Evolutionary conservation across 2,329 filamentous ascomycete genomes (phyloP).

Genomic region (Cordyceps cateniannulata): DNA sequence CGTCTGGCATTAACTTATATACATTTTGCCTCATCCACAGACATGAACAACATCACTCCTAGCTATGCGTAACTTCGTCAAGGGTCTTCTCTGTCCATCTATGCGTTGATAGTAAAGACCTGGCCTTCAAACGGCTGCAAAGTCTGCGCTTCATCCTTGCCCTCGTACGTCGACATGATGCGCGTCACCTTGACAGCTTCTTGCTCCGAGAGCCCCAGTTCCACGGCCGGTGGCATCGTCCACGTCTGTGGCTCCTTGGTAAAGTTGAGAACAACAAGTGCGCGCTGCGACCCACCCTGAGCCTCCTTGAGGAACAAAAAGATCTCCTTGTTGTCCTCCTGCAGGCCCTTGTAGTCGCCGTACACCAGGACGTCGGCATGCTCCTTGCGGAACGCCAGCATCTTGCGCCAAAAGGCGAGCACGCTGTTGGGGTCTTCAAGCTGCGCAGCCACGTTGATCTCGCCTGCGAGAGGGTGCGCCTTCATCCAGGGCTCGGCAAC

Average conservation of each 20-base stretch:
- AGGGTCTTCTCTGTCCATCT: too few species aligned
- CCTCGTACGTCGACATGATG: constrained; percentile 22
- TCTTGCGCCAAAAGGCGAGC: constrained; percentile 27
- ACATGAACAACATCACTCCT: too few species aligned
- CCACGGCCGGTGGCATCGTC: constrained; percentile 16
- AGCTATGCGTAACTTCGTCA: too few species aligned
- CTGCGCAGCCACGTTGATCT: constrained; percentile 54
- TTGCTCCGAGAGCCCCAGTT: constrained; percentile 16
- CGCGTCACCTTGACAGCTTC: constrained; percentile 18
- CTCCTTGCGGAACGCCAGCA: constrained; percentile 23
- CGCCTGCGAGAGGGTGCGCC: constrained; percentile 23
- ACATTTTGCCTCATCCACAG: too few species aligned
- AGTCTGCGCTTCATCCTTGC: constrained; percentile 14
- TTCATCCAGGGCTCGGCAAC: constrained; percentile 30
- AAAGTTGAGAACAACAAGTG: constrained; percentile 28
- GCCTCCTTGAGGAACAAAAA: constrained; percentile 27
- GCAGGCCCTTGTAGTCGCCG: constrained; percentile 25
- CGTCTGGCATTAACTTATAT: too few species aligned
- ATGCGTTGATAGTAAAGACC: constrained; percentile 20
- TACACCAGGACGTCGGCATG: constrained; percentile 28
- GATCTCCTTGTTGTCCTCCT: constrained; percentile 19
- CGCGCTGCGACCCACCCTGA: constrained; percentile 17
- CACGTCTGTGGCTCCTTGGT: constrained; percentile 22
- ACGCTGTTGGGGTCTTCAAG: constrained; percentile 30
- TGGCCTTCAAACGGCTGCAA: constrained; percentile 27